phyloP scores from a whole-genome alignment of 225 moss, liverwort and hornwort genomes.

The Takakia lepidozioides region DNA sequence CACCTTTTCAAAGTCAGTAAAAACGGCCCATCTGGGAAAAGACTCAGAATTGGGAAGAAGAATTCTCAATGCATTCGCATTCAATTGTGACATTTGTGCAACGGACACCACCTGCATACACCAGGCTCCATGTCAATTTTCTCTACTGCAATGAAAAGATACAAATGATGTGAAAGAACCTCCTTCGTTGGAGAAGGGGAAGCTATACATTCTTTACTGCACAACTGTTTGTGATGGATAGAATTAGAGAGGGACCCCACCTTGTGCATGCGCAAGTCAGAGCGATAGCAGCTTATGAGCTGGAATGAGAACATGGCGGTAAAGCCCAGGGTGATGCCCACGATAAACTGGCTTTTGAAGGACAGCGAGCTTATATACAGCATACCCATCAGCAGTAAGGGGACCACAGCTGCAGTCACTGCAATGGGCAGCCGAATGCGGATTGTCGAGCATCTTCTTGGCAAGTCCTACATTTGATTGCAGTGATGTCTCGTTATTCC shows the following conservation, averaged over 20 bases:
- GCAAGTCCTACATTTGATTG: too few relatives aligned
- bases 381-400: conserved; percentile 35
- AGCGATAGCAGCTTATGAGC: conserved; percentile 50
- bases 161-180: background rate
- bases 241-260: conserved; percentile 13
- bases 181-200: background rate
- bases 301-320: conserved; percentile 38
- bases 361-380: conserved; percentile 63
- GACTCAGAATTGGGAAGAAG: conserved; percentile 23
- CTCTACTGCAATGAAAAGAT: too few relatives aligned
- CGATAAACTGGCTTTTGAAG: conserved; percentile 30
- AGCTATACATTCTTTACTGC: background rate
- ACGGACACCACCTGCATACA: conserved; percentile 57
- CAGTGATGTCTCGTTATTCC: too few relatives aligned
- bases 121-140: too few relatives aligned
- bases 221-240: background rate
- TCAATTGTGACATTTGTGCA: conserved; percentile 53
- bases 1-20: conserved; percentile 61
- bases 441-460: conserved; percentile 24
- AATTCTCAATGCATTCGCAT: conserved; percentile 23
- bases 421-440: conserved; percentile 49
- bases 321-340: conserved; percentile 50
- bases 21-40: conserved; percentile 62
- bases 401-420: conserved; percentile 29
- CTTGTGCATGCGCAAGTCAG: conserved; percentile 48